Evolutionary conservation across 73 alveolate species (phyloP).

Genomic region (Tetrahymena malaccensis): DNA sequence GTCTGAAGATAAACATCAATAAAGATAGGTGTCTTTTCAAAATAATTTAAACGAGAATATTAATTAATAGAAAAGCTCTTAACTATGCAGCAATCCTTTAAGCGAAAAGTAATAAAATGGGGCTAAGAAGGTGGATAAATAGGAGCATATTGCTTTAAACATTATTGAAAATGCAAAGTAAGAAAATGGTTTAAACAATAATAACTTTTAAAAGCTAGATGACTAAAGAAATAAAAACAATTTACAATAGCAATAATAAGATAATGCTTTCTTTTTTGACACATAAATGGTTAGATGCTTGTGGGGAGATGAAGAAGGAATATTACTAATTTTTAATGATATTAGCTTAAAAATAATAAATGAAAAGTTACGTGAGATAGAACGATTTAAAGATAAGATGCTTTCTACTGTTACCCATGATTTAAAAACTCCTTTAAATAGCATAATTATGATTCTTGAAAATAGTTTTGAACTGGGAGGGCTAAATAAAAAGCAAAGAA

Average conservation of each 20-base stretch:
- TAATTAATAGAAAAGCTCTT: no score
- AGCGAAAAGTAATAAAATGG: not conserved
- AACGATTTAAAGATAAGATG: not conserved
- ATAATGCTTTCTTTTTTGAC: not conserved
- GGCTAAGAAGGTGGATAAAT: not conserved
- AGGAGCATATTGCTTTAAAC: not conserved
- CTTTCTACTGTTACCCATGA: not conserved
- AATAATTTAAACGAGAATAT: not conserved
- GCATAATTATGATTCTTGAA: not conserved
- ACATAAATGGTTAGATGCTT: not conserved
- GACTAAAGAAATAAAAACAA: not conserved
- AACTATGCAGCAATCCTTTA: not conserved
- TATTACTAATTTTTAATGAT: not conserved
- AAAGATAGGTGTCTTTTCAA: not conserved
- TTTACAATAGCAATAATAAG: not conserved
- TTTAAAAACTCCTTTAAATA: not conserved
- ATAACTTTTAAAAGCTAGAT: not conserved
- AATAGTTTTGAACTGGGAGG: not conserved
- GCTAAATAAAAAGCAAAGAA: not conserved
- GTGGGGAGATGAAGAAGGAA: not conserved
- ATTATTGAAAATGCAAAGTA: not conserved
- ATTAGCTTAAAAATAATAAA: not conserved
- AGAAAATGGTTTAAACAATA: not conserved
- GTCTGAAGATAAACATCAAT: not conserved
- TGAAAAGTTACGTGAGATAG: not conserved